A percentile compares a stretch with the other conserved stretches of the same genome.
phyloP scores from a whole-genome alignment of 2,329 filamentous ascomycete species.

The Fusarium miscanthi region DNA sequence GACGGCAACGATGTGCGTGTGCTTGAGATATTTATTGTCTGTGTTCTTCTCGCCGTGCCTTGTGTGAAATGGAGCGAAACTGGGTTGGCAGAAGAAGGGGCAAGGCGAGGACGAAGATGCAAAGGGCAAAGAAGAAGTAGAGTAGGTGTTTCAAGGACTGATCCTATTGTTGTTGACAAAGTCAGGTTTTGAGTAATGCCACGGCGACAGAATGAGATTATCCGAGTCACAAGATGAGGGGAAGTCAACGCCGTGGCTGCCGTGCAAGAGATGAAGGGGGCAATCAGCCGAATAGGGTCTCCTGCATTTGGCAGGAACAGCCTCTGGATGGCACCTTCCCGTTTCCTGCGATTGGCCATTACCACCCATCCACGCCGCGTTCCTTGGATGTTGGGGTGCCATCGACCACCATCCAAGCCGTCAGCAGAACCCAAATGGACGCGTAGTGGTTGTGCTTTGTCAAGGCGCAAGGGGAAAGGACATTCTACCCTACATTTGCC shows the following conservation, averaged over 20 bases:
- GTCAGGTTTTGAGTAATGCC: slow-evolving; percentile 34
- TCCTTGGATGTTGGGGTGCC: slow-evolving; percentile 23
- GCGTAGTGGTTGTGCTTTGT: slow-evolving; percentile 35
- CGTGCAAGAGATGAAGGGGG: slow-evolving; percentile 34
- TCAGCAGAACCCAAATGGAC: slow-evolving; percentile 34
- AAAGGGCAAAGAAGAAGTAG: neutral
- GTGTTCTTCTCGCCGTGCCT: slow-evolving; percentile 8
- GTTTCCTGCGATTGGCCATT: slow-evolving; percentile 33
- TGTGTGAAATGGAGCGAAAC: slow-evolving; percentile 23
- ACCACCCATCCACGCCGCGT: slow-evolving; percentile 23
- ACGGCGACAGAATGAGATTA: slow-evolving; percentile 27
- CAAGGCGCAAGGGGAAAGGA: slow-evolving; percentile 30
- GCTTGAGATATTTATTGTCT: slow-evolving; percentile 9
- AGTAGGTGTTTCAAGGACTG: neutral
- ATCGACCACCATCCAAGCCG: slow-evolving; percentile 17
- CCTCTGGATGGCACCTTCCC: slow-evolving; percentile 38
- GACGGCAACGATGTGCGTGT: slow-evolving; percentile 11
- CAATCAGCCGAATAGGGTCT: slow-evolving; percentile 33
- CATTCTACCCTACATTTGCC: neutral
- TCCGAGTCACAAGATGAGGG: slow-evolving; percentile 39
- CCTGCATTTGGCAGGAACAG: slow-evolving; percentile 38
- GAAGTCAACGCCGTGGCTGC: slow-evolving; percentile 39
- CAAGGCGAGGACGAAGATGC: neutral
- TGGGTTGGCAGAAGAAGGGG: slow-evolving; percentile 2
- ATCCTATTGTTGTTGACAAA: slow-evolving; percentile 11